phyloP scores from a whole-genome alignment of 2,329 filamentous ascomycete genomes.

The Pseudogymnoascus destructans region DNA sequence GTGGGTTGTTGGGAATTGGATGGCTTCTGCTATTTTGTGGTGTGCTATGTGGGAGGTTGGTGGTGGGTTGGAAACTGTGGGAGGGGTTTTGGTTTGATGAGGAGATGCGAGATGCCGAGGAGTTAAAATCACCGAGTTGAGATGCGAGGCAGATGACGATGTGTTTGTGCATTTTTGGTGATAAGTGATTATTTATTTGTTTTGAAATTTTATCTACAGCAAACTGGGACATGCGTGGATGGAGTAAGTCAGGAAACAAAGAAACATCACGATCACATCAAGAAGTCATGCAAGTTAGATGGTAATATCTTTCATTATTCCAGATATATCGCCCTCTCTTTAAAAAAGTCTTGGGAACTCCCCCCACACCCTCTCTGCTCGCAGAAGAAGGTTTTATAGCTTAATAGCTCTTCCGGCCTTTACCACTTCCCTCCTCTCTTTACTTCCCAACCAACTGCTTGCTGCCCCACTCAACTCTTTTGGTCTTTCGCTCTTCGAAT shows the following conservation, averaged over 20 bases:
- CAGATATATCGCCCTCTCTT: slow-evolving; percentile 7
- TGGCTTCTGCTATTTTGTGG: background rate
- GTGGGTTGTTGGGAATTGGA: background rate
- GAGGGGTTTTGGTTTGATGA: background rate
- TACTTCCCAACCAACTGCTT: background rate
- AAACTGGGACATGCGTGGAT: no score
- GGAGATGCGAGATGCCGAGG: background rate
- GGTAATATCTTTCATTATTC: slow-evolving; percentile 9
- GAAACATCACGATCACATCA: background rate
- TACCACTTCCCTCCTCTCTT: background rate
- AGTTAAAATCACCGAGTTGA: background rate
- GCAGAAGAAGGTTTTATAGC: background rate
- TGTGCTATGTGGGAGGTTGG: background rate
- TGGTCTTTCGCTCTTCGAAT: background rate
- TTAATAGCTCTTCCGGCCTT: background rate
- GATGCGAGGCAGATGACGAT: background rate
- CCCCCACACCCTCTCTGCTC: background rate
- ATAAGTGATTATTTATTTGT: background rate
- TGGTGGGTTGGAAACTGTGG: background rate
- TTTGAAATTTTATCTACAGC: background rate
- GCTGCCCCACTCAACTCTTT: background rate
- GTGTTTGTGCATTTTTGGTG: background rate
- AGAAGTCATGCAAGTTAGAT: background rate
- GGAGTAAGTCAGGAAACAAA: background rate
- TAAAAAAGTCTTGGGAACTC: background rate